Evolutionary conservation across 2,329 filamentous ascomycete genomes (phyloP), one percentile per base, ranked within the genome.

Genomic region (Calonectria henricotiae): DNA sequence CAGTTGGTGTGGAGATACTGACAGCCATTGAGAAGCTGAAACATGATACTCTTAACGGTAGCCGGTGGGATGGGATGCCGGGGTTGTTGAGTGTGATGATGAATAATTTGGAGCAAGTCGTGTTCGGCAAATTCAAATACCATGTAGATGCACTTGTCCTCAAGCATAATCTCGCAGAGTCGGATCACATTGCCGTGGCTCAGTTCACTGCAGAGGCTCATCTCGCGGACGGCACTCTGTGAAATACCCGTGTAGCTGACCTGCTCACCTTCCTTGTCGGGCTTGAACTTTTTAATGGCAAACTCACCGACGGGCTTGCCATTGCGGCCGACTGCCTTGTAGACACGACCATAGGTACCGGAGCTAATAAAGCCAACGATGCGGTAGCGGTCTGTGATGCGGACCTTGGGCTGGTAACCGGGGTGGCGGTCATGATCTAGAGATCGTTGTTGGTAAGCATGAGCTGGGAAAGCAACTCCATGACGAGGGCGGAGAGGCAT

Each of bases 221-320:
- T 99, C 83, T 99, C 96, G 64, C 96, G 94, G 74, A 98, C 94
- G 5, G 96, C 96, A 15, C 95, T 98, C 82, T 99, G 96, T 0
- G 96, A 98, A 74, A 99, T 97, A 71, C 96, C 96, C 0, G 96
- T 98, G 83, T 99, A 99, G 78, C 97, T 93, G 55, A 98, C 86
- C 77, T 93, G 90, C 82, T 99, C 96, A 68, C 96, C 96, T 84
- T 99, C 96, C 85, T 98, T 99, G 83, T 99, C 96, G 8, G 95
- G 95, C 86, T 98, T 98, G 89, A 98, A 98, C 89, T 99, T 99
- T 82, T 99, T 99, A 86, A 99, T 99, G 77, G 96, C 96, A 80
- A 98, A 98, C 79, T 98, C 94, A 73, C 81, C 91, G 86, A 77
- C 91, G 90, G 78, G 74, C 54, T 78, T 78, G 55, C 74, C 74